Evolutionary conservation across 768 basidiomycete species (phyloP), one percentile per base, ranked within the genome.

Genomic region (Hemileccinum rubropunctum): DNA sequence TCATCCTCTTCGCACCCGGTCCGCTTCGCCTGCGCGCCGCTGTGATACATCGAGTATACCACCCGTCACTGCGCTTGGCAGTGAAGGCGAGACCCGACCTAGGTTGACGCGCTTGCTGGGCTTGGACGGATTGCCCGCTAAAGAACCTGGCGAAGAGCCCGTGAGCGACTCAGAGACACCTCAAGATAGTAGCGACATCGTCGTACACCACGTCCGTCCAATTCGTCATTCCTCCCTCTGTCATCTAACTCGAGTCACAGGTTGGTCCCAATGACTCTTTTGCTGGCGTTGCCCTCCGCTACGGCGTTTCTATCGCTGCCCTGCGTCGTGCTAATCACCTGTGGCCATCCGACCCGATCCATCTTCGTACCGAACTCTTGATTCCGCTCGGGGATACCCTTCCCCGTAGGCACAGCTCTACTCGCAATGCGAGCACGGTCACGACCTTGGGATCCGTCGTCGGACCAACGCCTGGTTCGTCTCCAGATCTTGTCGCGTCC

Each of bases 301-400:
- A 98, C 66, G 91, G 91, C 2, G 86, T 95, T 47, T 79, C 85
- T 15, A 74, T 97, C 46, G 79, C 90, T 23, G 85, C 88, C 13
- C 78, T 99, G 12, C 85, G 95, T 42, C 78, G 84, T 58, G 84
- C 85, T 42, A 99, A 99, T 67, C 91, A 94, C 56, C 74, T 99
- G 8, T 99, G 97, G 97, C 67, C 91, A 6, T 87, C 90, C 7
- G 97, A 98, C 64, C 79, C 91, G 1, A 88, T 99, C 40, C 91
- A 95, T 69, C 78, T 94, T 30, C 87, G 95, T 26, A 83, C 83
- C 40, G 75, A 82, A 6, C 80, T 97, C 32, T 84, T 88, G 60
- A 86, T 98, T 49, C 93, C 95, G 0, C 56, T 44, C 1, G 54
- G 58, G 18, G 35, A 64, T 32, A 14, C 36, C 4, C 47, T 42